phyloP scores from a whole-genome alignment of 169 alveolate genomes.

The Cryptosporidium bovis region DNA sequence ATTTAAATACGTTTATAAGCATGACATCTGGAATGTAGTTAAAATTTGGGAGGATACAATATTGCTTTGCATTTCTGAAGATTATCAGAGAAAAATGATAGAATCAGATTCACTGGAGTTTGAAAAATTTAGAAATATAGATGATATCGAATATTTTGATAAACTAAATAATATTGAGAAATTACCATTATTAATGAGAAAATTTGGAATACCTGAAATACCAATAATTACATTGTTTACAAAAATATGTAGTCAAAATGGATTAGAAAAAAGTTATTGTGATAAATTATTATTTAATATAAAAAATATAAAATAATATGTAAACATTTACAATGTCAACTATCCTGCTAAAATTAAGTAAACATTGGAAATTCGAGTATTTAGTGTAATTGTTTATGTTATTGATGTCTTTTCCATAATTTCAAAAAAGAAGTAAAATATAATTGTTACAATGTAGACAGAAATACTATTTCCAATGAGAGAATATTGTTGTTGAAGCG shows the following conservation, averaged over 20 bases:
- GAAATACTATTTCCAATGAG: constrained; percentile 83
- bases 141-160: background rate
- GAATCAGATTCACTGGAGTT: constrained; percentile 38
- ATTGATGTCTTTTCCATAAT: background rate
- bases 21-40: constrained; percentile 58
- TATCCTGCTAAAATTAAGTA: background rate
- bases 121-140: constrained; percentile 44
- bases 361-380: background rate
- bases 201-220: constrained; percentile 64
- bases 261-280: constrained; percentile 60
- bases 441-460: constrained; percentile 79
- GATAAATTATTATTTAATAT: constrained; percentile 27
- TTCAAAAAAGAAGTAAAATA: constrained; percentile 78
- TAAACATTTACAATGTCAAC: background rate
- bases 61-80: constrained; percentile 50
- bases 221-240: constrained; percentile 63
- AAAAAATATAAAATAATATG: constrained; percentile 18
- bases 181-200: constrained; percentile 40
- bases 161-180: constrained; percentile 1
- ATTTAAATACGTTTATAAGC: constrained; percentile 15
- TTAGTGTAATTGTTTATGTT: too few species aligned
- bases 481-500: constrained; percentile 74
- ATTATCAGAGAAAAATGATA: constrained; percentile 13
- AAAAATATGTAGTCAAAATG: constrained; percentile 52
- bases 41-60: constrained; percentile 67